Percentiles rank a stretch among this genome's conserved stretches.
Evolutionary conservation across 1,284 basidiomycete genomes (phyloP).

Genomic region (Ustilago esculenta): DNA sequence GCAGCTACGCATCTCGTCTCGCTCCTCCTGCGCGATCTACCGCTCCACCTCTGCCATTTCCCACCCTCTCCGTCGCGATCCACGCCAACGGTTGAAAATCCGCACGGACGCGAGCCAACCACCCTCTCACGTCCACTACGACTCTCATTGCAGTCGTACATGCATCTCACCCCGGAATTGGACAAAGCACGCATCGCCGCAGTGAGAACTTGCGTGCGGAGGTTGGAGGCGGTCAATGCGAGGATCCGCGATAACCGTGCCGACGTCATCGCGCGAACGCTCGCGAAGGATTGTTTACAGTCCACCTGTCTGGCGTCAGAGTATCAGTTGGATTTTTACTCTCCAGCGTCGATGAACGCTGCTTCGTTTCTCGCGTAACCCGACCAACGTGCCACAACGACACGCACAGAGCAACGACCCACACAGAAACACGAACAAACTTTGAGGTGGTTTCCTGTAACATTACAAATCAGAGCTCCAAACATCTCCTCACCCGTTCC

Average conservation of each 20-base stretch:
- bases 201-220: conserved; percentile 2
- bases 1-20: conserved; percentile 17
- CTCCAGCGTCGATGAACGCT: too few relatives aligned
- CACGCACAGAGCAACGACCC: too few relatives aligned
- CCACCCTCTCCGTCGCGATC: background rate
- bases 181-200: conserved; percentile 1
- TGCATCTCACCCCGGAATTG: background rate
- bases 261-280: conserved; percentile 17
- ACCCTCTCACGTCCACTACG: too few relatives aligned
- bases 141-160: conserved; percentile 10
- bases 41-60: conserved; percentile 25
- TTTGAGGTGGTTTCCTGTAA: too few relatives aligned
- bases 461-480: too few relatives aligned
- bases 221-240: conserved; percentile 10
- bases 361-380: too few relatives aligned
- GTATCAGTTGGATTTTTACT: conserved; percentile 21
- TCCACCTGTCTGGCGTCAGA: conserved; percentile 8
- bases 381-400: too few relatives aligned
- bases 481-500: too few relatives aligned
- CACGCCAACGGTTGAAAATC: background rate
- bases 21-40: conserved; percentile 10
- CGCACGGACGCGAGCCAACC: too few relatives aligned
- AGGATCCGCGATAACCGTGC: conserved; percentile 25
- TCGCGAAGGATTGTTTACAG: conserved; percentile 29
- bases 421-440: too few relatives aligned